These are phyloP conservation scores for Metschnikowia kofuensis DNA, from an alignment of 805 yeast genomes.

Conservation along the genomic window DNA sequence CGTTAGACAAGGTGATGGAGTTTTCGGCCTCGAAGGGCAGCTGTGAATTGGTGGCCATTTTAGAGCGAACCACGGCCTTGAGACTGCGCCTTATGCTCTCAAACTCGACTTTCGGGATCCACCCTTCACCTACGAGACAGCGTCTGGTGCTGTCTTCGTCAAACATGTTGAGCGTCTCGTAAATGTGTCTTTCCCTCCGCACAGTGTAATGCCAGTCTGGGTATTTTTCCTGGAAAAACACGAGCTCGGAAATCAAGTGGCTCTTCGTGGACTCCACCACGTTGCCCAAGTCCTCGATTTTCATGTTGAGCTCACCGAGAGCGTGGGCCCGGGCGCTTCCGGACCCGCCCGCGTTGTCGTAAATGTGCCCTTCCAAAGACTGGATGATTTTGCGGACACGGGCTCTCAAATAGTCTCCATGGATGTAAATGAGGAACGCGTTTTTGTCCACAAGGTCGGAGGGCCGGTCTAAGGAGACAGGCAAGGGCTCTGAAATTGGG, in stretches of 20 bases:
- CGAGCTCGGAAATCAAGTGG: slow-evolving; percentile 37
- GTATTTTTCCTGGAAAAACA: slow-evolving; percentile 34
- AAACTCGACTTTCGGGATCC: slow-evolving; percentile 63
- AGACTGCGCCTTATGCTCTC: slow-evolving; percentile 33
- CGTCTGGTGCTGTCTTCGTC: slow-evolving; percentile 66
- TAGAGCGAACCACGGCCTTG: slow-evolving; percentile 43
- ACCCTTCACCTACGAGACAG: slow-evolving; percentile 69
- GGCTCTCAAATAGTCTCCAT: slow-evolving; percentile 36
- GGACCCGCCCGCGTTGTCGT: slow-evolving; percentile 35
- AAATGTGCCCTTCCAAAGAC: slow-evolving; percentile 38
- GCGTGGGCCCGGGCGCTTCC: slow-evolving; percentile 24
- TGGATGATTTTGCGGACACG: slow-evolving; percentile 35
- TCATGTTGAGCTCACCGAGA: slow-evolving; percentile 29
- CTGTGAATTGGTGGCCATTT: slow-evolving; percentile 7
- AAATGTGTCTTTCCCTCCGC: slow-evolving; percentile 57
- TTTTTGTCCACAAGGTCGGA: slow-evolving; percentile 27
- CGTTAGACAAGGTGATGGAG: slow-evolving; percentile 16
- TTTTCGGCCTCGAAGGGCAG: slow-evolving; percentile 6
- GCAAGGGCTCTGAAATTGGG: slow-evolving; percentile 24
- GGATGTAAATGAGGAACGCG: slow-evolving; percentile 38
- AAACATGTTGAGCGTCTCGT: slow-evolving; percentile 58
- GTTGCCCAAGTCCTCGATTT: slow-evolving; percentile 29
- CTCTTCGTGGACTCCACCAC: slow-evolving; percentile 34
- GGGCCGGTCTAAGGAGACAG: slow-evolving; percentile 17
- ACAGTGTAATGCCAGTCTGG: slow-evolving; percentile 33